Percentiles rank a stretch among this genome's conserved stretches.
Evolutionary conservation across 2,329 filamentous ascomycete genomes (phyloP).

Genomic region (Trichoderma endophyticum): DNA sequence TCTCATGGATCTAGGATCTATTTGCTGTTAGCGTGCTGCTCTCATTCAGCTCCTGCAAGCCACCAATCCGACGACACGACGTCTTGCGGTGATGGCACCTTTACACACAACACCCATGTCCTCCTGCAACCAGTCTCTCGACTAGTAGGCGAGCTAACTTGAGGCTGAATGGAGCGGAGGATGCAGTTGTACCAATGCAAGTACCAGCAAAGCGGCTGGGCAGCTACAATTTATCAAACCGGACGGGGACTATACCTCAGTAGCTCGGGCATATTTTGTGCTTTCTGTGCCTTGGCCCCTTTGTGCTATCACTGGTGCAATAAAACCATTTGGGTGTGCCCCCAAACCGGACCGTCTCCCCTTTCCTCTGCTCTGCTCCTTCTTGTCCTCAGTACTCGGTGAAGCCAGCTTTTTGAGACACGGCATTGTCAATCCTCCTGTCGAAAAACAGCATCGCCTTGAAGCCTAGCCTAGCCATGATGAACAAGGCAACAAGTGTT

Average conservation of each 20-base stretch:
- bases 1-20: slow-evolving; percentile 17
- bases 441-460: neutral
- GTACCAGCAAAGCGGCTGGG: neutral
- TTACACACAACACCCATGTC: slow-evolving; percentile 20
- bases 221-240: neutral
- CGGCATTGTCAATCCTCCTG: neutral
- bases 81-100: slow-evolving; percentile 14
- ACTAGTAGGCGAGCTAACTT: slow-evolving; percentile 25
- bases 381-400: slow-evolving; percentile 8
- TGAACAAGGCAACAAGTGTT: slow-evolving; percentile 24
- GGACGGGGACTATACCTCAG: neutral
- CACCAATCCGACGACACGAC: slow-evolving; percentile 10
- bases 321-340: slow-evolving; percentile 12
- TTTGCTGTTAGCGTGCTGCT: slow-evolving; percentile 18
- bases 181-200: neutral
- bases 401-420: neutral
- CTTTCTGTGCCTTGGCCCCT: neutral
- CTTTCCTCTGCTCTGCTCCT: slow-evolving; percentile 13
- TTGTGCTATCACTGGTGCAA: slow-evolving; percentile 10
- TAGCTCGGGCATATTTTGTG: slow-evolving; percentile 6
- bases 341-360: neutral
- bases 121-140: slow-evolving; percentile 28
- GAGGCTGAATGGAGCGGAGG: slow-evolving; percentile 25
- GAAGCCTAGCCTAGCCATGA: slow-evolving; percentile 17
- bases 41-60: slow-evolving; percentile 18